phyloP scores from a whole-genome alignment of 352 stramenopile species.

The Globisporangium okanoganense region DNA sequence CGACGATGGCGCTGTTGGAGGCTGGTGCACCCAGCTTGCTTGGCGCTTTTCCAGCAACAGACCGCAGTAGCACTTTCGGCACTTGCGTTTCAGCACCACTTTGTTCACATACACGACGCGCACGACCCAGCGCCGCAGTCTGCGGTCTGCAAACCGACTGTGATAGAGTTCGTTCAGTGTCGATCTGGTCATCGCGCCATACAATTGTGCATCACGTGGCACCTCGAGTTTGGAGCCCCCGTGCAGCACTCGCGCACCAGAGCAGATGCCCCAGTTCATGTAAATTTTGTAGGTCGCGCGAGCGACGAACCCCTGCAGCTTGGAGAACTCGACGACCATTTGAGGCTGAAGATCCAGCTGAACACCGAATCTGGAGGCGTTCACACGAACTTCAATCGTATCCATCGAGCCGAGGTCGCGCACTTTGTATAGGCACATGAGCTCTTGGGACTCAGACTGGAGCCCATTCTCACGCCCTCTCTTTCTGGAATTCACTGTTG shows the following conservation, averaged over 20 bases:
- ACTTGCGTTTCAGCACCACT: slow-evolving; percentile 69
- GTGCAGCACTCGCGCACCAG: slow-evolving; percentile 16
- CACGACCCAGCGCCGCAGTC: slow-evolving; percentile 53
- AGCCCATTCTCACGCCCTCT: background rate
- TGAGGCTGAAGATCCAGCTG: slow-evolving; percentile 25
- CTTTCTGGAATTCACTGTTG: background rate
- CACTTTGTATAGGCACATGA: slow-evolving; percentile 30
- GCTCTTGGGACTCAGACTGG: background rate
- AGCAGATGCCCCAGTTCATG: slow-evolving; percentile 47
- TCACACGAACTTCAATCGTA: slow-evolving; percentile 41
- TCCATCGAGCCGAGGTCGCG: slow-evolving; percentile 43
- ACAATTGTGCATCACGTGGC: slow-evolving; percentile 28
- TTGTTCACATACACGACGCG: slow-evolving; percentile 75
- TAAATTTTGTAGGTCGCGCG: slow-evolving; percentile 60
- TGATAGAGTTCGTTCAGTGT: slow-evolving; percentile 49
- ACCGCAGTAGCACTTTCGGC: slow-evolving; percentile 42
- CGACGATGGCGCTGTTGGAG: background rate
- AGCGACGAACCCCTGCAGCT: slow-evolving; percentile 51
- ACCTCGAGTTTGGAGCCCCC: background rate
- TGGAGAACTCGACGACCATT: slow-evolving; percentile 46
- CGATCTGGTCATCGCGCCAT: slow-evolving; percentile 31
- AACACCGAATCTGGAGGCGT: slow-evolving; percentile 38
- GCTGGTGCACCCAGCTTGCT: slow-evolving; percentile 36
- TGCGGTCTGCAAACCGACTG: slow-evolving; percentile 33
- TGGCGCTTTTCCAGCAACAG: slow-evolving; percentile 42